Percentiles rank a stretch among this genome's conserved stretches.
These are phyloP conservation scores for Cudoniella acicularis DNA, from an alignment of 495 filamentous ascomycete species.

Conservation along the genomic window DNA sequence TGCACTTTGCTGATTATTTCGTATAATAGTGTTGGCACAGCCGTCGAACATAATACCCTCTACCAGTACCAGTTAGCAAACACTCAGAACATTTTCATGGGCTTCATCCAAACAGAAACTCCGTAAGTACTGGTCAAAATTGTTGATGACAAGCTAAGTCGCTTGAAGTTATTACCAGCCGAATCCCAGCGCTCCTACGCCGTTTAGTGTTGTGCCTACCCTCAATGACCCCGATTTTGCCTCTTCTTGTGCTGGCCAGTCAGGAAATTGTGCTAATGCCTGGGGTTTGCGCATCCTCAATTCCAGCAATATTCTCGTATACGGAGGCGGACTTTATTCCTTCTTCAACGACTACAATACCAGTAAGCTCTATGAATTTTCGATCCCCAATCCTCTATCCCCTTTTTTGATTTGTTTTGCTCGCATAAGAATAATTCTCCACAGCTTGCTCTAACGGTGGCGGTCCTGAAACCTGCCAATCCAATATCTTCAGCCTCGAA, in stretches of 20 bases:
- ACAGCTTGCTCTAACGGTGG: slow-evolving; percentile 40
- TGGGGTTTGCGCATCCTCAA: slow-evolving; percentile 45
- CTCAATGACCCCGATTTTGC: slow-evolving; percentile 43
- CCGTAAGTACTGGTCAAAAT: too few relatives aligned
- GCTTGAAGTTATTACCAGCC: slow-evolving; percentile 70
- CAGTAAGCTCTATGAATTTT: too few relatives aligned
- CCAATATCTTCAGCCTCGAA: slow-evolving; percentile 55
- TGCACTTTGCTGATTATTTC: too few relatives aligned
- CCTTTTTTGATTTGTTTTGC: slow-evolving; percentile 50
- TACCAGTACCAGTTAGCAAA: slow-evolving; percentile 78
- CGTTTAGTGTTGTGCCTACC: slow-evolving; percentile 55
- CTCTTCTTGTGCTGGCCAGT: slow-evolving; percentile 42
- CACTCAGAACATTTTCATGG: slow-evolving; percentile 66
- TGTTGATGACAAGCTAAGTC: too few relatives aligned
- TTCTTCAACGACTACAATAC: slow-evolving; percentile 60
- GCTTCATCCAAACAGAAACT: slow-evolving; percentile 85
- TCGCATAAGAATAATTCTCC: too few relatives aligned
- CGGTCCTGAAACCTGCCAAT: slow-evolving; percentile 54
- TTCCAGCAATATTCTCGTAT: slow-evolving; percentile 55
- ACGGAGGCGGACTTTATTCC: slow-evolving; percentile 71
- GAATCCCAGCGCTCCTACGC: slow-evolving; percentile 53
- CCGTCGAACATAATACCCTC: slow-evolving; percentile 71
- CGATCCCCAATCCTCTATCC: slow-evolving; percentile 46
- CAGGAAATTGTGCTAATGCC: slow-evolving; percentile 50
- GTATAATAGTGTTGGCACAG: slow-evolving; percentile 71